Evolutionary conservation across 2,329 filamentous ascomycete species (phyloP), one percentile per base, ranked within the genome.

Genomic region (Colletotrichum falcatum): DNA sequence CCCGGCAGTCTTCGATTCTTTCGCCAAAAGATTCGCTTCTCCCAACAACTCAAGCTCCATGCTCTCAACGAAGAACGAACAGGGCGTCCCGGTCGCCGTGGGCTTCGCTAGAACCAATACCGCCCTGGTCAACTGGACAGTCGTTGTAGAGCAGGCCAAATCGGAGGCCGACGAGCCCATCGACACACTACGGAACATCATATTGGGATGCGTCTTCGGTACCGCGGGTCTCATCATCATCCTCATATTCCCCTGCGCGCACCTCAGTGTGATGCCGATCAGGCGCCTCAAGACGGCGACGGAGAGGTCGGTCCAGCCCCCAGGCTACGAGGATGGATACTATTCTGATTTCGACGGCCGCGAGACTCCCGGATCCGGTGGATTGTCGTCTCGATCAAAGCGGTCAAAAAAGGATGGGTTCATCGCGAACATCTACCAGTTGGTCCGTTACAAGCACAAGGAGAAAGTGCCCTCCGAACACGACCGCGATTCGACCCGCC

Each of bases 181-280:
- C 67, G 81, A 85, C 35, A 90, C 89, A 26, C 84, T 97, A n/a
- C 89, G 93, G 26, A 90, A 91, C 58, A 93, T 97, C 61, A 87
- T 98, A 1, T 81, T 97, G 2, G 93, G 90, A 6, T 97, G 94
- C 72, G 92, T 97, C 0, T 97, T 97, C 78, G 93, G 92, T 1
- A 95, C 94, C 0, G 87, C 91, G 16, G 94, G 91, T 0, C 85
- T 92, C 5, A 88, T 97, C 61, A 78, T 94, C 3, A 72, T 97
- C 11, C 78, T 97, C 1, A 86, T 94, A 2, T 87, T 95, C 46
- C 94, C 94, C 0, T 89, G 94, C 46, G 94, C 94, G 1, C 94
- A 97, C 77, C 88, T 92, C 70, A 92, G 92, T 59, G 94, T 96
- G 56, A 84, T 90, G 74, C 95, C 95, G 0, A 97, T 97, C 73